These are phyloP conservation scores for Casuarina cunninghamiana DNA, from an alignment of 306 rosid genomes.

Conservation along the genomic window DNA sequence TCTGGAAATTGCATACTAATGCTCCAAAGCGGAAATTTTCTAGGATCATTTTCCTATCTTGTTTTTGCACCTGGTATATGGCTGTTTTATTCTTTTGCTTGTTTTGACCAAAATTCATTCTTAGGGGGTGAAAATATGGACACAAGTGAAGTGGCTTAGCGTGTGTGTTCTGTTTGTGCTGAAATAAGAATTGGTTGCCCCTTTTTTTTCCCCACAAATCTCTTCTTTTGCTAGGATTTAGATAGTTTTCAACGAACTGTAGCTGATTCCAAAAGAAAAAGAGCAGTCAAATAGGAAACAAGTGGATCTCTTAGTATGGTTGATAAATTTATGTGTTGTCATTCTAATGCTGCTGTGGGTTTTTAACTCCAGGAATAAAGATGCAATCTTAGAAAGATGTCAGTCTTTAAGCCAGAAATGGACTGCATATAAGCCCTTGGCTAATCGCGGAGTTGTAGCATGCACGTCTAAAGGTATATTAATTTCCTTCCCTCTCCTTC, in stretches of 20 bases:
- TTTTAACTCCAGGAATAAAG: constrained; percentile 26
- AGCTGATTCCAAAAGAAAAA: not conserved
- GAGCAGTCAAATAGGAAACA: not conserved
- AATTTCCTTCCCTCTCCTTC: constrained; percentile 3
- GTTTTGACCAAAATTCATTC: not conserved
- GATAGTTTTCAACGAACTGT: not conserved
- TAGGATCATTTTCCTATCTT: not conserved
- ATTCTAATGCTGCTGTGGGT: not conserved
- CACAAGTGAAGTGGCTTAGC: not conserved
- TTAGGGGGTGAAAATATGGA: not conserved
- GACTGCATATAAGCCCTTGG: not conserved
- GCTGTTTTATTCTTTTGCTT: not conserved
- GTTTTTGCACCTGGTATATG: not conserved
- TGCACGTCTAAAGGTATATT: constrained; percentile 32
- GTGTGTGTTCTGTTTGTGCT: not conserved
- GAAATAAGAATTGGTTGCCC: not conserved
- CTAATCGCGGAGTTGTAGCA: constrained; percentile 1
- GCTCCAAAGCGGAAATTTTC: not conserved
- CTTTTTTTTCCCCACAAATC: not conserved
- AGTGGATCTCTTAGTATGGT: not conserved
- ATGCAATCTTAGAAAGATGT: constrained; percentile 17
- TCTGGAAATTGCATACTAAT: not conserved
- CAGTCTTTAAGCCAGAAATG: constrained; percentile 4
- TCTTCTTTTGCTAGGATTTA: no score
- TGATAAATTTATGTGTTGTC: not conserved